These are phyloP conservation scores for Hemerocallis citrina DNA, from an alignment of 106 monocot genomes.

Conservation along the genomic window DNA sequence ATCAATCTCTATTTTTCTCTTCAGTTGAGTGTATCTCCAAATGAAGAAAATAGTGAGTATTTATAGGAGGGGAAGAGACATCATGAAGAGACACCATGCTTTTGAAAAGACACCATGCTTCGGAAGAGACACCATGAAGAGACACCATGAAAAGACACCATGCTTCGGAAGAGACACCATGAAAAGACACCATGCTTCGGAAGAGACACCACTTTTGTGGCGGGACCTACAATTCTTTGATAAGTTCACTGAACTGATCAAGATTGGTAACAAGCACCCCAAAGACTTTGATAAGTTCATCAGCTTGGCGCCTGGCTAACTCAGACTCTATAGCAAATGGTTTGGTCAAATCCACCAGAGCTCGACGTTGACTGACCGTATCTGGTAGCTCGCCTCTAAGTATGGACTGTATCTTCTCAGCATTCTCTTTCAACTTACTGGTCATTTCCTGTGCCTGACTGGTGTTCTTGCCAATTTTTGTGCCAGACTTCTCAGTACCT, in stretches of 20 bases:
- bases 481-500: conserved; percentile 10
- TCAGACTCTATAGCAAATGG: conserved; percentile 21
- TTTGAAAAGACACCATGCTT: too few relatives aligned
- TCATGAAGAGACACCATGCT: too few relatives aligned
- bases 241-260: conserved; percentile 23
- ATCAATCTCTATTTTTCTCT: too few relatives aligned
- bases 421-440: conserved; percentile 18
- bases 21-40: too few relatives aligned
- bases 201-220: too few relatives aligned
- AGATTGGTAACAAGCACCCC: conserved; percentile 18
- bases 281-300: conserved; percentile 34
- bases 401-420: conserved; percentile 28
- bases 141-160: too few relatives aligned
- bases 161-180: too few relatives aligned
- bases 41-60: too few relatives aligned
- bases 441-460: conserved; percentile 4
- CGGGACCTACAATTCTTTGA: too few relatives aligned
- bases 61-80: too few relatives aligned
- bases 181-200: too few relatives aligned
- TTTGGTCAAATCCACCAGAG: conserved; percentile 15
- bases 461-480: not conserved
- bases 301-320: conserved; percentile 30
- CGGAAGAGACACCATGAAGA: too few relatives aligned
- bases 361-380: not conserved
- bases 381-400: conserved; percentile 27